A percentile compares a stretch with the other conserved stretches of the same genome.
These are phyloP conservation scores for Gynostemma pentaphyllum DNA, from an alignment of 306 rosid genomes.

Conservation along the genomic window DNA sequence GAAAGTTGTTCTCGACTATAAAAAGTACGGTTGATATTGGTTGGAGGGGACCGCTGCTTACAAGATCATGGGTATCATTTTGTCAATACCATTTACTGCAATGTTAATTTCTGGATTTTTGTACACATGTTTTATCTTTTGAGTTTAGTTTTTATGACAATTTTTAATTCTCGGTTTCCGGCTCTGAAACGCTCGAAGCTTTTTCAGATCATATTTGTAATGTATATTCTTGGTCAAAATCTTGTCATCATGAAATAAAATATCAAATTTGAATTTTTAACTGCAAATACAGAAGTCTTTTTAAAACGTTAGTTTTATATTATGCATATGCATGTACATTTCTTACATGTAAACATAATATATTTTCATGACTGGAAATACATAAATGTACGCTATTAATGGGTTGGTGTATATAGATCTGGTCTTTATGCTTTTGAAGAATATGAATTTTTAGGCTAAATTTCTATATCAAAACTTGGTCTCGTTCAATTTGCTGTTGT, in stretches of 20 bases:
- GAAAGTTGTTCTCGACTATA: slow-evolving; percentile 13
- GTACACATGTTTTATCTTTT: neutral
- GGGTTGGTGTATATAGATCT: slow-evolving; percentile 2
- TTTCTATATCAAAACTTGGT: neutral
- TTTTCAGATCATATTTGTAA: neutral
- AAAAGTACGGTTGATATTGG: neutral
- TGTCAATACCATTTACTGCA: slow-evolving; percentile 4
- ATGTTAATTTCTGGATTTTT: slow-evolving; percentile 1
- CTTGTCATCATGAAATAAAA: neutral
- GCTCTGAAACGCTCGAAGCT: neutral
- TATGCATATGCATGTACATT: too few species aligned
- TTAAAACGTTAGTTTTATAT: neutral
- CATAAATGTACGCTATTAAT: slow-evolving; percentile 3
- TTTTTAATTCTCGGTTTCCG: neutral
- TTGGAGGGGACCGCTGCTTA: neutral
- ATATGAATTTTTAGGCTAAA: neutral
- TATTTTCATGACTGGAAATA: neutral
- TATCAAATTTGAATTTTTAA: slow-evolving; percentile 1
- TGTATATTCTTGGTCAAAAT: neutral
- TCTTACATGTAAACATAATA: too few species aligned
- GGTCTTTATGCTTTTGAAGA: neutral
- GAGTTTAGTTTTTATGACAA: neutral
- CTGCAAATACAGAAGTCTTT: neutral
- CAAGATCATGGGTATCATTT: slow-evolving; percentile 6
- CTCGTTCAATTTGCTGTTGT: neutral